These are phyloP conservation scores for Jacaranda mimosifolia DNA, from an alignment of 257 asterid species.

Conservation along the genomic window DNA sequence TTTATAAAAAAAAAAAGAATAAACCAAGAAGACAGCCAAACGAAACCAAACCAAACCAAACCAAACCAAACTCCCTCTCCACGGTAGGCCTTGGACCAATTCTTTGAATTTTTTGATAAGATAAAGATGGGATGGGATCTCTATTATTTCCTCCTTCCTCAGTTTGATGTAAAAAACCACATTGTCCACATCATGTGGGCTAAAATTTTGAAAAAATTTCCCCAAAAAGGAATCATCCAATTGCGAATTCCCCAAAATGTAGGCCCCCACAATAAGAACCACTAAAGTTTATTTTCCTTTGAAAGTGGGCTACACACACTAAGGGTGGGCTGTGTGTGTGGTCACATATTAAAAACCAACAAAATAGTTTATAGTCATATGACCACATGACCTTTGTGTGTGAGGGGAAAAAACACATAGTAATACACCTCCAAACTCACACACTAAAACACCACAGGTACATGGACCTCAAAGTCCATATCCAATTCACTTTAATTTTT, in stretches of 20 bases:
- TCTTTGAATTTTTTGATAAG: conserved; percentile 12
- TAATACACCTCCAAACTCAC: conserved; percentile 44
- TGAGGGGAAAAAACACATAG: conserved; percentile 37
- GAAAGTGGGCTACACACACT: conserved; percentile 53
- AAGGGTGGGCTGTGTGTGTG: conserved; percentile 59
- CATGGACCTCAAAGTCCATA: conserved; percentile 92
- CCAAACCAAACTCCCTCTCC: no score
- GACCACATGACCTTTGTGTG: neutral
- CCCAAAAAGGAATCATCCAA: conserved; percentile 18
- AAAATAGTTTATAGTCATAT: neutral
- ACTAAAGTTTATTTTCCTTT: neutral
- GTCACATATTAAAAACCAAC: conserved; percentile 39
- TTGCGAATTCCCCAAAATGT: conserved; percentile 35
- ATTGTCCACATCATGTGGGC: conserved; percentile 42
- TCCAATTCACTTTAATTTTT: conserved; percentile 73
- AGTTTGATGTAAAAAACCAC: conserved; percentile 4
- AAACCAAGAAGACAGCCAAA: neutral
- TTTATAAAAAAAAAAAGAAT: neutral
- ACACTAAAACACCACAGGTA: conserved; percentile 34
- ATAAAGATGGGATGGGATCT: no score
- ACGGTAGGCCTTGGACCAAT: conserved; percentile 43
- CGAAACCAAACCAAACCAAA: neutral
- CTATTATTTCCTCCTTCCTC: no score
- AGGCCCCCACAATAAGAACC: conserved; percentile 41
- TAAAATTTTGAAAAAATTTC: conserved; percentile 32